Base-by-base conservation (phyloP, 2,329 filamentous ascomycete genomes). In the Fusarium euwallaceae region DNA sequence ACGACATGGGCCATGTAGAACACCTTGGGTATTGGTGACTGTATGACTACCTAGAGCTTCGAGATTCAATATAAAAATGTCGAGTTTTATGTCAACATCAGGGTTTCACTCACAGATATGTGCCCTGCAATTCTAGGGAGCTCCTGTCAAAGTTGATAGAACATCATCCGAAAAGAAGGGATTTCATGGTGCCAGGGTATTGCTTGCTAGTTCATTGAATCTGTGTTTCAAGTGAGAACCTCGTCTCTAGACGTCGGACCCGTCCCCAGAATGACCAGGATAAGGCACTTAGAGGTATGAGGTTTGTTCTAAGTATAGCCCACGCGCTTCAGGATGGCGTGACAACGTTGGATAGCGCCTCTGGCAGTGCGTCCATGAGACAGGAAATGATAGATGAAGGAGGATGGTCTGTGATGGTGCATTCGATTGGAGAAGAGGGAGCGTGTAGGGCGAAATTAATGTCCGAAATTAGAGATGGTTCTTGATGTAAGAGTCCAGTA, bases 1-100 rank as follows among this genome's bases (percentile, higher is more conserved):
- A 55, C 37, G 64, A 58, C 36, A 66, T 63, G 45, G 55, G 43
- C 60, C 53, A 66, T 75, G 61, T 76, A 71, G 37, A 59, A 71
- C 71, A 64, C 36, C 43, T 71, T 67, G 70, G 51, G 60, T 67
- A 64, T 60, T 55, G 61, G 39, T 55, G 62, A 56, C 24, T 45
- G 62, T 60, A 73, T 45, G 66, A 67, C 69, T 55, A 55, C 27
- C 48, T 32, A 75, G 37, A 62, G 37, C 45, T 61, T 43, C 20
- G 59, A 72, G 61, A 67, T 64, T 48, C 41, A 37, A 43, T 55
- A 20, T 29, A 55, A 45, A 36, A 32, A 17, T 34, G 20, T 39
- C 43, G 32, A 34, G 43, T n/a, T 55, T 34, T 29, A 60, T 55
- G 48, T 20, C 27, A 55, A 55, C 17, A 5, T 55, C 48, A 2